Evolutionary conservation across 768 basidiomycete species (phyloP), one percentile per base, ranked within the genome.

Genomic region (Plicaturopsis crispa): DNA sequence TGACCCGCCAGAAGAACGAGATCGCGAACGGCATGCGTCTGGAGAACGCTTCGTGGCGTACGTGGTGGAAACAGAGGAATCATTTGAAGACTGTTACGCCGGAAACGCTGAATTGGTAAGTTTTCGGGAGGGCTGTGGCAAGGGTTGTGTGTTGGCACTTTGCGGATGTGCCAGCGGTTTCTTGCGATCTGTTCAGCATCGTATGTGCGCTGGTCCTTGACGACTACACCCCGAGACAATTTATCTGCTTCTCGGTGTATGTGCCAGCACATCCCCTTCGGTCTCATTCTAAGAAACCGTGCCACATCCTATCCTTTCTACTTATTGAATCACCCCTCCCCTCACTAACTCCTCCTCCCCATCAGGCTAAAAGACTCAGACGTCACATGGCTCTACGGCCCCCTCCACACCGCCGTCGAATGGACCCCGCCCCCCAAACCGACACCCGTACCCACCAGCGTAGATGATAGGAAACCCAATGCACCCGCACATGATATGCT

Each of bases 11-110:
- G 70, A 99, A 98, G 77, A 86, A 94, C 57, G 94, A 91, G 63
- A 96, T 99, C 54, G 79, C 89, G 5, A 98, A 99, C 57, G 94
- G 94, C 33, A 71, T 84, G 34, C 70, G 94, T 35, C 76, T 99
- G 40, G 96, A 99, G 70, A 99, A 99, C 53, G 96, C 96, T 6
- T 89, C 85, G 44, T 99, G 94, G 94, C 69, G 94, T 30, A 98
- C 93, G 1, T 99, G 94, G 94, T 97, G 93, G 83, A 97, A 98
- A 65, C 93, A 97, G 73, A 71, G 94, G 45, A 96, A 96, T 52
- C 87, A 92, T 48, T 75, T 99, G 44, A 88, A 84, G 67, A 99
- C 94, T 0, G 73, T 99, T 56, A 85, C 82, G 18, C 94, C 94
- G 41, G 96, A 99, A 68, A 96, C 93, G 3, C 78, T 99, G 50